Percentiles rank a stretch among this genome's conserved stretches.
Conservation (phyloP, 2,329 filamentous ascomycete genomes). For the Aspergillus amoenus region DNA sequence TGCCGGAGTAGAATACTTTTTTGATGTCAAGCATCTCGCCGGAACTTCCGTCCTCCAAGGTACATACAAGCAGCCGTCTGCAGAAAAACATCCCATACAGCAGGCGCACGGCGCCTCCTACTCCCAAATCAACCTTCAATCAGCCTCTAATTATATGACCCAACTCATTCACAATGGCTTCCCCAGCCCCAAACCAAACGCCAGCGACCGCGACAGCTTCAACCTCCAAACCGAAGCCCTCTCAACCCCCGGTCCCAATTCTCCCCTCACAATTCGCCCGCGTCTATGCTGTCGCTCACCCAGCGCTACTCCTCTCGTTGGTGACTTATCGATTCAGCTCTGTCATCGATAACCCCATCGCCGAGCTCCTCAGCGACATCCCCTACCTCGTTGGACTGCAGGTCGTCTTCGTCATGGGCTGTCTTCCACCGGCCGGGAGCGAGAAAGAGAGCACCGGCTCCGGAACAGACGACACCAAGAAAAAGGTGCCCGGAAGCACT, state of each 20-base stretch:
- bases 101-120: slow-evolving; percentile 7
- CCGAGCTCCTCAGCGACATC: slow-evolving; percentile 61
- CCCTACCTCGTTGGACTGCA: slow-evolving; percentile 66
- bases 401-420: slow-evolving; percentile 56
- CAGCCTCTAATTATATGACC: neutral
- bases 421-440: slow-evolving; percentile 55
- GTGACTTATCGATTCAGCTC: slow-evolving; percentile 63
- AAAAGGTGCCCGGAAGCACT: slow-evolving; percentile 1
- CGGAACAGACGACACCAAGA: neutral
- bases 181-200: neutral
- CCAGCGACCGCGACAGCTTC: neutral
- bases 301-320: slow-evolving; percentile 63
- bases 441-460: slow-evolving; percentile 11
- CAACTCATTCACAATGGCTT: slow-evolving; percentile 5
- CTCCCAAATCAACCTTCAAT: neutral
- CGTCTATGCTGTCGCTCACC: slow-evolving; percentile 66
- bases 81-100: neutral
- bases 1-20: too few relatives aligned
- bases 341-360: slow-evolving; percentile 69
- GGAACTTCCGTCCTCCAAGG: neutral
- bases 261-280: slow-evolving; percentile 50
- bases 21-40: neutral
- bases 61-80: neutral
- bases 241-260: slow-evolving; percentile 46
- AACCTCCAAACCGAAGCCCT: slow-evolving; percentile 4